A percentile compares a stretch with the other conserved stretches of the same genome.
phyloP scores from a whole-genome alignment of 2,329 filamentous ascomycete genomes.

The Teratosphaeriaceae sp. region DNA sequence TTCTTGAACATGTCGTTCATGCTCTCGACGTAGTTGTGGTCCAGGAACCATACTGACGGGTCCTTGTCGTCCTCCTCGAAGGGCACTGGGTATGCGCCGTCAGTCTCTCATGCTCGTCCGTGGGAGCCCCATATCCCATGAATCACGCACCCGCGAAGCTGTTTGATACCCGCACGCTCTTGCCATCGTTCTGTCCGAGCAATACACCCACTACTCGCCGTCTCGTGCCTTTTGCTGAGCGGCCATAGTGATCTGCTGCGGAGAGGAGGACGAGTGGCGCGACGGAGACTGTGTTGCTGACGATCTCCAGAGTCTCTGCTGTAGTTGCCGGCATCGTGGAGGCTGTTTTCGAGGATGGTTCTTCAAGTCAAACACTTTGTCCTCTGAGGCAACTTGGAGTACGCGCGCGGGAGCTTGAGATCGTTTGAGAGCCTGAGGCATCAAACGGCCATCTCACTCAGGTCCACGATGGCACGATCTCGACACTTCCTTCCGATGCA shows the following conservation, averaged over 20 bases:
- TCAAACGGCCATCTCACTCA: no score
- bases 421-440: background rate
- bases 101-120: conserved; percentile 2
- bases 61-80: conserved; percentile 99
- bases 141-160: conserved; percentile 82
- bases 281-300: conserved; percentile 91
- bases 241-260: conserved; percentile 96
- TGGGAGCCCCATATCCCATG: no score
- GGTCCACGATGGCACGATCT: no score
- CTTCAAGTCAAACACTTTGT: no score
- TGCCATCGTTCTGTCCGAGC: conserved; percentile 91
- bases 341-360: no score
- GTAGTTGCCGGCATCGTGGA: conserved; percentile 86
- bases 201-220: conserved; percentile 90
- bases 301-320: conserved; percentile 90
- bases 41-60: conserved; percentile 96
- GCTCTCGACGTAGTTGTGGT: conserved; percentile 98
- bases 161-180: conserved; percentile 95
- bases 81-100: conserved; percentile 56
- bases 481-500: no score
- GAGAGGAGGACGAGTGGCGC: conserved; percentile 96
- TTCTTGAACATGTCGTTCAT: conserved; percentile 99
- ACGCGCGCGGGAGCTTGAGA: background rate
- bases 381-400: background rate
- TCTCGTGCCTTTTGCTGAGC: conserved; percentile 81